Conservation (phyloP, 179 eudicot species). For the Gypsophila paniculata region DNA sequence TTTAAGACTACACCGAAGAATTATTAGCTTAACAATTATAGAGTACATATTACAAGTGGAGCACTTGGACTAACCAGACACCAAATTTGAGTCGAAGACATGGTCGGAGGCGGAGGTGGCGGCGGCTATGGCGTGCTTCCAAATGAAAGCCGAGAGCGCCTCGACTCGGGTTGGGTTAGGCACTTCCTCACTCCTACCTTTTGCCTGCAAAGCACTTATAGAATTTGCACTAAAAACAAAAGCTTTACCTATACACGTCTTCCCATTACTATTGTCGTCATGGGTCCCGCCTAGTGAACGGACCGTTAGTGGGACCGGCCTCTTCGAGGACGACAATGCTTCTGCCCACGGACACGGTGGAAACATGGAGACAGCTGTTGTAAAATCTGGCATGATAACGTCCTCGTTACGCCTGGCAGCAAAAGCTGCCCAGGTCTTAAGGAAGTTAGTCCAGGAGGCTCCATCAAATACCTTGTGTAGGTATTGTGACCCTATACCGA, state of each 20-base stretch:
- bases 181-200: constrained; percentile 9
- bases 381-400: constrained; percentile 14
- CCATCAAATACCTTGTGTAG: constrained; percentile 19
- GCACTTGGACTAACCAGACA: neutral
- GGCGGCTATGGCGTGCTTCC: constrained; percentile 20
- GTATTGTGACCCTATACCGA: constrained; percentile 10
- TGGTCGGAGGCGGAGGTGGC: neutral
- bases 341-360: neutral
- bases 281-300: neutral
- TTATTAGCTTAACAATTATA: too few relatives aligned
- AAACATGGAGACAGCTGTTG: neutral
- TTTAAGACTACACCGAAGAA: too few relatives aligned
- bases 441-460: constrained; percentile 9
- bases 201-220: constrained; percentile 10
- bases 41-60: neutral
- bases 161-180: constrained; percentile 22
- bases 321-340: neutral
- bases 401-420: constrained; percentile 6
- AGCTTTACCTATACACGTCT: neutral
- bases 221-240: constrained; percentile 16
- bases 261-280: neutral
- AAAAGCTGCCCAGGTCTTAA: constrained; percentile 18
- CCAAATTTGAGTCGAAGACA: neutral
- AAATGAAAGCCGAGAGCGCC: constrained; percentile 21
- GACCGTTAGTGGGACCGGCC: neutral